Evolutionary conservation across 192 early-diverging fungal species (phyloP), one percentile per base, ranked within the genome.

Genomic region (Entomortierella beljakovae): DNA sequence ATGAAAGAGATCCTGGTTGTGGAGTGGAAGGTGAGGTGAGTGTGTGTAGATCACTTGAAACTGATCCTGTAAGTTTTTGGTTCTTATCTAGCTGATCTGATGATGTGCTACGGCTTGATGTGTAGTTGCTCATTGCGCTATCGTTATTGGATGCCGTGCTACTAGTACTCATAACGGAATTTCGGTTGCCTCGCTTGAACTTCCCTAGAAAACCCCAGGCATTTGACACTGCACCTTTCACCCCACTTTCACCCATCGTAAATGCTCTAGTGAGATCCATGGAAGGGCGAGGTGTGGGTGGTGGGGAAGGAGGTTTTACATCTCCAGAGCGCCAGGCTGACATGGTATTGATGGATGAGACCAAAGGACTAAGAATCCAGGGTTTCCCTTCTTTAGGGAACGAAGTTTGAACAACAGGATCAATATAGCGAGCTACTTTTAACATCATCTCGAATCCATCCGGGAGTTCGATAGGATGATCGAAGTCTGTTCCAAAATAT

Each of bases 401-500:
- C 25, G 29, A 51, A 16, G 75, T 59, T 9, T 34, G 33, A 38
- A 79, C 75, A 42, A 62, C 59, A 23, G 80, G 80, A 23, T 81
- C 80, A n/a, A 81, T 81, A 48, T 74, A 73, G 2, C 68, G 71
- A 6, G 59, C 58, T 20, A 81, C 48, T 51, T 65, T 72, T 15
- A 81, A 26, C 69, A 69, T 74, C 66, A 74, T 69, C 50, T 71
- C 65, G 48, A 74, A 72, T 46, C 80, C 80, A 32, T 72, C 67
- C 11, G 80, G 80, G 13, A 81, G 46, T 8, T 67, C 71, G 1
- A 74, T 60, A 8, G 65, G 35, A 0, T 32, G 58, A 38, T 81
- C 80, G 63, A 81, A 81, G 25, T 81, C 80, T 28, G 70, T 81
- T 23, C 80, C 80, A 53, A 72, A 81, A 32, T 74, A 81, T 5